phyloP scores from a whole-genome alignment of 2,329 filamentous ascomycete genomes.

The Clonostachys rosea region DNA sequence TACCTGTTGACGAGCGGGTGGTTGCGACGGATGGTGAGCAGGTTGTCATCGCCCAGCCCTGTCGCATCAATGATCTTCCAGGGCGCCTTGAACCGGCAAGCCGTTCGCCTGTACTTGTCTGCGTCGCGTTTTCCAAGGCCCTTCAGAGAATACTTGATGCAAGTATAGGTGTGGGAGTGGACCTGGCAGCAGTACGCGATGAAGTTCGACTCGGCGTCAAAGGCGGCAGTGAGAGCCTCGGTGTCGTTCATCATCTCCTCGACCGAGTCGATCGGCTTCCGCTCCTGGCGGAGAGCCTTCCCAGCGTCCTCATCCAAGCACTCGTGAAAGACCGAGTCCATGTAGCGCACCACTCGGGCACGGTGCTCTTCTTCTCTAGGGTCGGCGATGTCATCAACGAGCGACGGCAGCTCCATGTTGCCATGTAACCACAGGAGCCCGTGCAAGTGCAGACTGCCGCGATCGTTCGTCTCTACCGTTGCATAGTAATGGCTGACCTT shows the following conservation, averaged over 20 bases:
- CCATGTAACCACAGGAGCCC: constrained; percentile 3
- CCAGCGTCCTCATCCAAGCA: not conserved
- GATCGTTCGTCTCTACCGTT: constrained; percentile 1
- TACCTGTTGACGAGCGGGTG: not conserved
- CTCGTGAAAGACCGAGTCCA: not conserved
- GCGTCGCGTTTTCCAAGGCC: not conserved
- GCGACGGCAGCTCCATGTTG: not conserved
- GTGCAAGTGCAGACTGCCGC: constrained; percentile 2
- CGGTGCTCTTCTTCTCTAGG: not conserved
- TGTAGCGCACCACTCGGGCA: not conserved
- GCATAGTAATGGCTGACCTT: constrained; percentile 2
- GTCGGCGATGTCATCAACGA: not conserved
- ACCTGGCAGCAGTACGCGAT: not conserved
- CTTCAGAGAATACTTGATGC: not conserved
- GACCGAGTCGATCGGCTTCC: not conserved
- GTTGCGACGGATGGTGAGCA: not conserved
- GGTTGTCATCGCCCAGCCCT: not conserved
- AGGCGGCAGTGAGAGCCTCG: not conserved
- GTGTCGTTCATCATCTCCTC: not conserved
- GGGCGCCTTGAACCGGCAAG: not conserved
- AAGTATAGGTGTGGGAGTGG: not conserved
- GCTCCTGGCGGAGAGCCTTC: not conserved
- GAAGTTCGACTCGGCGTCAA: not conserved
- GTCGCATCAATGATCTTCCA: not conserved
- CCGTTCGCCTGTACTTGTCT: not conserved